These are phyloP conservation scores for Starmerella cellae DNA, from an alignment of 805 yeast species.

Conservation along the genomic window DNA sequence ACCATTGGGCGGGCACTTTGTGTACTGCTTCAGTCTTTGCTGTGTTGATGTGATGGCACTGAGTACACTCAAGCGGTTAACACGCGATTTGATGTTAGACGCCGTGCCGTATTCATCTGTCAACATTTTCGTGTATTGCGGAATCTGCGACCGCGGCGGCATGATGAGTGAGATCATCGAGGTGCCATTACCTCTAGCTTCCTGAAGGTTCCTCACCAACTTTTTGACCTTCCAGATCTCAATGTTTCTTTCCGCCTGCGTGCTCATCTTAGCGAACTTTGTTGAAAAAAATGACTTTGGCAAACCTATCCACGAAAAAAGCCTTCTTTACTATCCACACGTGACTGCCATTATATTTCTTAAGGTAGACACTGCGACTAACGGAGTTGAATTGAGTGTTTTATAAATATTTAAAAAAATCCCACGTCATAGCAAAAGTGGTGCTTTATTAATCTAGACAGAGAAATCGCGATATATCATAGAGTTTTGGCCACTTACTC, in stretches of 20 bases:
- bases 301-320: neutral
- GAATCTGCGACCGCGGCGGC: conserved; percentile 90
- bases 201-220: conserved; percentile 70
- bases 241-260: conserved; percentile 89
- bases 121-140: conserved; percentile 76
- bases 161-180: conserved; percentile 95
- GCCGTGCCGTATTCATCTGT: conserved; percentile 99
- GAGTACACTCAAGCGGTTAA: conserved; percentile 84
- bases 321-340: neutral
- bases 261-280: conserved; percentile 19
- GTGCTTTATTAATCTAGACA: no score
- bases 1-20: conserved; percentile 85
- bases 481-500: no score
- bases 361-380: no score
- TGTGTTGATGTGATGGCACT: conserved; percentile 98
- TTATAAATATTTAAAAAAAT: no score
- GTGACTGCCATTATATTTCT: no score
- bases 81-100: conserved; percentile 94
- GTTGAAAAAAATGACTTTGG: neutral
- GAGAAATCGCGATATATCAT: no score
- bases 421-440: no score
- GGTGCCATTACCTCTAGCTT: conserved; percentile 97
- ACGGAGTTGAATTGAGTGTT: no score
- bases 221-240: conserved; percentile 99
- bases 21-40: conserved; percentile 84